These are phyloP conservation scores for Calonectria leucothoes DNA, from an alignment of 2,329 filamentous ascomycete genomes.

Conservation along the genomic window DNA sequence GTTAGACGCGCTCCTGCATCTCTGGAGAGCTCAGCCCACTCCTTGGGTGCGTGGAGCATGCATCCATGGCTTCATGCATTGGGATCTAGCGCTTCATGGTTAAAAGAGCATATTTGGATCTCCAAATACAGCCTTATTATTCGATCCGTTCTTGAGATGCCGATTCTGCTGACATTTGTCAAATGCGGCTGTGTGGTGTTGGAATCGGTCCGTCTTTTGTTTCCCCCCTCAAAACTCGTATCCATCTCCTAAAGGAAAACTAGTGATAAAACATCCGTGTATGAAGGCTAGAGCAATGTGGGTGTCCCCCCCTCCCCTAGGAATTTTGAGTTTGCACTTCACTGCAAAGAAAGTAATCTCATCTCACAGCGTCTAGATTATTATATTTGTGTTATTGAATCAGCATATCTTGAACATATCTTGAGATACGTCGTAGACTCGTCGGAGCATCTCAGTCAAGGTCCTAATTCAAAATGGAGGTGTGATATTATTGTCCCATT, in stretches of 20 bases:
- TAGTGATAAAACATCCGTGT: not conserved
- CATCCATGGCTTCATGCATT: not conserved
- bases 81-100: not conserved
- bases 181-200: not conserved
- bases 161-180: not conserved
- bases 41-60: not conserved
- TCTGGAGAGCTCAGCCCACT: not conserved
- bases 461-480: too few species aligned
- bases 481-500: too few species aligned
- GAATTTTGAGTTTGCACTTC: too few species aligned
- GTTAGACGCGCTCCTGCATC: not conserved
- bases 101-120: too few species aligned
- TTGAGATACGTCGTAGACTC: too few species aligned
- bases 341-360: too few species aligned
- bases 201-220: not conserved
- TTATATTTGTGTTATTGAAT: too few species aligned
- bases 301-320: too few species aligned
- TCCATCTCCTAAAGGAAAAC: too few species aligned
- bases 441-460: too few species aligned
- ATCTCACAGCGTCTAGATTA: too few species aligned
- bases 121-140: not conserved
- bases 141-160: not conserved
- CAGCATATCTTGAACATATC: too few species aligned
- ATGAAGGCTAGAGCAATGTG: not conserved
- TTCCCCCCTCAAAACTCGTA: not conserved